Conservation (phyloP, 148 eudicot genomes). For the Hydrangea macrophylla region DNA sequence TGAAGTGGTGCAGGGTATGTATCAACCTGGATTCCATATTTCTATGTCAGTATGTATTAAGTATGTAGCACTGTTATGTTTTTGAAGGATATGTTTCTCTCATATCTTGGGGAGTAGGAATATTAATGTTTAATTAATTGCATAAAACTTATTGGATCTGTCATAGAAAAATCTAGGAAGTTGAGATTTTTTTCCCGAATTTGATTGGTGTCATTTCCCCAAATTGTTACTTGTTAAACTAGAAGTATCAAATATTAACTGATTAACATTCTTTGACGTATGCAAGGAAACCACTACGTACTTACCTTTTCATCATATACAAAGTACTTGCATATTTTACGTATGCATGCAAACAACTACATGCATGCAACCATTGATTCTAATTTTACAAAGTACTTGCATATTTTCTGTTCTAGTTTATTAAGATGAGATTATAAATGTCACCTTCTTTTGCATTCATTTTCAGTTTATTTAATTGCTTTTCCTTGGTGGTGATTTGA, state of each 20-base stretch:
- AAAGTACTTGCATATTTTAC: no score
- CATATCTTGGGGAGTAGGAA: no score
- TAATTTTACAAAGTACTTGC: background rate
- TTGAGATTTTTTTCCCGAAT: no score
- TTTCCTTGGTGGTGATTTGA: background rate
- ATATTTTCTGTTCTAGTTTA: background rate
- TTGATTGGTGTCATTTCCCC: no score
- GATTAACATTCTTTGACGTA: background rate
- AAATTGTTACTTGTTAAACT: no score
- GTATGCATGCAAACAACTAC: no score
- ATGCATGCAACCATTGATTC: no score
- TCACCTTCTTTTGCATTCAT: background rate
- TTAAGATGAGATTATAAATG: background rate
- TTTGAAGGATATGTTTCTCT: no score
- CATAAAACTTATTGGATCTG: background rate
- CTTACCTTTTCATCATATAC: background rate
- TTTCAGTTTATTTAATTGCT: no score
- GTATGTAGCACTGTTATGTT: no score
- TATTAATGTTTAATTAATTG: background rate
- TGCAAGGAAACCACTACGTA: background rate
- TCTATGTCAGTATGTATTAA: background rate
- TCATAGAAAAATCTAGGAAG: no score
- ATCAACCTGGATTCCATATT: background rate
- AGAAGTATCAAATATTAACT: no score
- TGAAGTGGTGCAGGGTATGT: background rate